Percentiles rank a stretch among this genome's conserved stretches.
Conservation (phyloP, 805 yeast species). For the Phaffomyces opuntiae region DNA sequence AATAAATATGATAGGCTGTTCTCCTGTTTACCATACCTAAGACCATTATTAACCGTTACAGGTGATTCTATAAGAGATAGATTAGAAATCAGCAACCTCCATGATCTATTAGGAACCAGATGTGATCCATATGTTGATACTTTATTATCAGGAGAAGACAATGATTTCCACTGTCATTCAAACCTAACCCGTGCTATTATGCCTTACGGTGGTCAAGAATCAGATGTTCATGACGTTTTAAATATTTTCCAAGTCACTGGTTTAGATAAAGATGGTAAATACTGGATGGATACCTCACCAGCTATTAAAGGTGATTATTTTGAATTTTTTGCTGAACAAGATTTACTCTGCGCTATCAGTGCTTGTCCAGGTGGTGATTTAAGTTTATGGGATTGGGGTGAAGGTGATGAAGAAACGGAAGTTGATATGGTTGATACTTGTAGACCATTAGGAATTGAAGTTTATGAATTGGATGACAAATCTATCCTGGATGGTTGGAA, state of each 20-base stretch:
- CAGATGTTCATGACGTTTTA: slow-evolving; percentile 61
- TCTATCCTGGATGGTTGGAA: slow-evolving; percentile 42
- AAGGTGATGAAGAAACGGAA: slow-evolving; percentile 36
- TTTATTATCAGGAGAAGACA: slow-evolving; percentile 55
- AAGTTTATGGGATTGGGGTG: slow-evolving; percentile 69
- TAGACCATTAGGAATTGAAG: slow-evolving; percentile 57
- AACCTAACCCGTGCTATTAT: slow-evolving; percentile 52
- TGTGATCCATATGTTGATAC: slow-evolving; percentile 67
- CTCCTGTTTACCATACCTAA: slow-evolving; percentile 58
- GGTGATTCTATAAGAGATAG: slow-evolving; percentile 54
- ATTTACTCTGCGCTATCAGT: slow-evolving; percentile 53
- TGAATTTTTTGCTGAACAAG: slow-evolving; percentile 62
- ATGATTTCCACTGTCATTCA: slow-evolving; percentile 62
- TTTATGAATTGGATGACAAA: slow-evolving; percentile 44
- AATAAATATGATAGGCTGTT: slow-evolving; percentile 55
- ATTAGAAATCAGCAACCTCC: slow-evolving; percentile 57
- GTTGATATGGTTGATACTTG: slow-evolving; percentile 56
- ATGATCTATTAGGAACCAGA: slow-evolving; percentile 61
- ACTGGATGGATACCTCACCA: slow-evolving; percentile 67
- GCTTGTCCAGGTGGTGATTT: slow-evolving; percentile 71
- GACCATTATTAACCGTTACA: slow-evolving; percentile 59
- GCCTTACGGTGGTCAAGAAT: slow-evolving; percentile 56
- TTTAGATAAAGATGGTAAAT: slow-evolving; percentile 55
- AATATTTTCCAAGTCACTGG: slow-evolving; percentile 69
- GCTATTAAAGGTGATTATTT: slow-evolving; percentile 53